Base-by-base conservation (phyloP, 306 rosid genomes). In the Parietaria judaica region DNA sequence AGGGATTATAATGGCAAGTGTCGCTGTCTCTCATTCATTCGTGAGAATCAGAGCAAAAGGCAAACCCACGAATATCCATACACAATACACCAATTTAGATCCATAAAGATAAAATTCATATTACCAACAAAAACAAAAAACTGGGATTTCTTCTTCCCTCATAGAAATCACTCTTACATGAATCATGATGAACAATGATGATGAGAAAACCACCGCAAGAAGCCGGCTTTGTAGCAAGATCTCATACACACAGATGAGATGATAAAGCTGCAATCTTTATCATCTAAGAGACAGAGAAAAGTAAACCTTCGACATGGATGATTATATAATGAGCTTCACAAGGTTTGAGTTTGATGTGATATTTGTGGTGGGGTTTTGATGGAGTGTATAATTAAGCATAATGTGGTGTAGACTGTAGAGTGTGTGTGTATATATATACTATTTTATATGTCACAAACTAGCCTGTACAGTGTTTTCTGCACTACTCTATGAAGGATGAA, bases 21-120 rank as follows among this genome's bases (percentile, higher is more conserved):
- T 88, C 86, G 75, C 77, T 81, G 67, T 88, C 94, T 72, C 15
- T 80, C 83, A 36, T 83, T 88, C 94, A 69, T 9, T 80, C 83
- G 36, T 83, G 80, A 60, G 90, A 81, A 70, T 88, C 80, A 85
- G 88, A 55, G 73, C 70, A 65, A 66, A 68, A 69, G 72, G 83
- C 76, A 77, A 65, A 66, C 15, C 53, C 56, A 57, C 44, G 37
- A 13, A 35, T 36, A 57, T 15, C 8, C 14, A 11, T 61, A 66
- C 61, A n/a, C 31, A 57, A 36, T 5, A 38, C 11, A 60, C 1
- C 13, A 10, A 13, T 43, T 41, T 7, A 44, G 7, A 14, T 10
- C 11, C 11, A 60, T 14, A 38, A 36, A 13, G n/a, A 23, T 23
- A 38, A 57, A 4, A 57, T 3, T 54, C 9, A 41, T 5, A 41